Evolutionary conservation across 2,329 filamentous ascomycete genomes (phyloP), one percentile per base, ranked within the genome.

Genomic region (Colletotrichum cuscutae): DNA sequence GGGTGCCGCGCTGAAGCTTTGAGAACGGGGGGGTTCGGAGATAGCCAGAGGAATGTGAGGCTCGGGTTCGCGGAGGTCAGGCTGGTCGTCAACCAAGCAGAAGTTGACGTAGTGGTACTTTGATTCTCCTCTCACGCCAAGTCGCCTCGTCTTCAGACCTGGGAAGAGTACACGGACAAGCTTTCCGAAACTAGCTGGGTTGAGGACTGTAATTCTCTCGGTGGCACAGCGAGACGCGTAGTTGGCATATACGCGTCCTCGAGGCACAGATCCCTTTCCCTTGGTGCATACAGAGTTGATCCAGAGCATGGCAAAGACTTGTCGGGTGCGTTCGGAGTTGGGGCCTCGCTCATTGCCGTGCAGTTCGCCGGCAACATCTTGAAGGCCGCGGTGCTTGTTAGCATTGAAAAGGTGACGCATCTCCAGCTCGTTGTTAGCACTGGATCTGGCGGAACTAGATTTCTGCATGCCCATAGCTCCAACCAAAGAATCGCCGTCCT

Each of bases 161-260:
- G 97, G 96, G 78, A 98, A 99, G 64, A 99, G 93, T 52, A 99
- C 96, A 37, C 97, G 92, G 42, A 99, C 97, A 56, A 99, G 90
- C 83, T 99, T 99, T 69, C 97, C 97, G 83, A 99, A 99, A 32
- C 96, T 98, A 11, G 97, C 97, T 54, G 97, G 97, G 79, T 99
- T 99, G 70, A 99, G 85, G 11, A 98, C 95, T 0, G 97, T 97
- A 52, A 98, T 97, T 79, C 95, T 91, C 80, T 98, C 95, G 5
- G 93, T 97, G 56, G 94, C 95, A 82, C 97, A 99, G 75, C 94
- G 91, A 30, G 94, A 95, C 60, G 96, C 97, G 82, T 99, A 99
- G 81, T 95, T 95, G 73, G 95, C 95, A 82, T 98, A 99, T 2
- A 99, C 97, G 72, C 96, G 90, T 76, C 97, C 97, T 77, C 97